These are phyloP conservation scores for Paecilomyces sp. DNA, from an alignment of 2,329 filamentous ascomycete species.

Conservation along the genomic window DNA sequence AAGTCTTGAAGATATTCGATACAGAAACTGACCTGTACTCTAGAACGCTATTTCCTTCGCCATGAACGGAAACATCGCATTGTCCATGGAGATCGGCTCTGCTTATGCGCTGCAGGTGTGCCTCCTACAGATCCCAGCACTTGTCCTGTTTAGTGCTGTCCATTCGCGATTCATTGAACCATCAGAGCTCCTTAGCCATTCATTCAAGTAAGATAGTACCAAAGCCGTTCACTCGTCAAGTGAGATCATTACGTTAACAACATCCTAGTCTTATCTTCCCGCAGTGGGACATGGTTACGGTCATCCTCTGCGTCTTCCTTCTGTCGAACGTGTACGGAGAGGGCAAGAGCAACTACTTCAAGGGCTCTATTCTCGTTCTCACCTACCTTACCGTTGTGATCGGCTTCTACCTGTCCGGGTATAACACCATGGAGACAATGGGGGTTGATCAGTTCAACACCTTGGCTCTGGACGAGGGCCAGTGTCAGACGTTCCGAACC, in stretches of 20 bases:
- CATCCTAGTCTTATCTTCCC: slow-evolving; percentile 72
- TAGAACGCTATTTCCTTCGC: slow-evolving; percentile 97
- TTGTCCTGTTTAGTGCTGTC: slow-evolving; percentile 84
- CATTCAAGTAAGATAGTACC: slow-evolving; percentile 43
- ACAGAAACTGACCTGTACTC: slow-evolving; percentile 5
- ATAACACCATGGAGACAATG: slow-evolving; percentile 46
- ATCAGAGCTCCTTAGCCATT: slow-evolving; percentile 43
- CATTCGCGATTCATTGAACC: slow-evolving; percentile 54
- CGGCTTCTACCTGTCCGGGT: slow-evolving; percentile 82
- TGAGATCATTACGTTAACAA: slow-evolving; percentile 9
- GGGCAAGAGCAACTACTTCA: slow-evolving; percentile 99
- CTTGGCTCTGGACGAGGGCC: slow-evolving; percentile 30
- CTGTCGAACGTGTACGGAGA: slow-evolving; percentile 97
- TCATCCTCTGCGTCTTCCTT: slow-evolving; percentile 91
- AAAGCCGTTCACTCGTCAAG: neutral
- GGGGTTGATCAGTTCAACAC: slow-evolving; percentile 42
- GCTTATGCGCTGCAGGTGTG: slow-evolving; percentile 96
- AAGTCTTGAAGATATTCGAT: neutral
- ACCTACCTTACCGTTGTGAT: slow-evolving; percentile 88
- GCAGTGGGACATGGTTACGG: slow-evolving; percentile 98
- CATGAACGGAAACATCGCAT: slow-evolving; percentile 98
- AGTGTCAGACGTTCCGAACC: slow-evolving; percentile 33
- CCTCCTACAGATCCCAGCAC: slow-evolving; percentile 82
- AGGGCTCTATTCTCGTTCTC: slow-evolving; percentile 88
- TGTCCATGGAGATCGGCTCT: slow-evolving; percentile 98